Evolutionary conservation across 1,284 basidiomycete species (phyloP).

Genomic region (Moniliophthora roreri): DNA sequence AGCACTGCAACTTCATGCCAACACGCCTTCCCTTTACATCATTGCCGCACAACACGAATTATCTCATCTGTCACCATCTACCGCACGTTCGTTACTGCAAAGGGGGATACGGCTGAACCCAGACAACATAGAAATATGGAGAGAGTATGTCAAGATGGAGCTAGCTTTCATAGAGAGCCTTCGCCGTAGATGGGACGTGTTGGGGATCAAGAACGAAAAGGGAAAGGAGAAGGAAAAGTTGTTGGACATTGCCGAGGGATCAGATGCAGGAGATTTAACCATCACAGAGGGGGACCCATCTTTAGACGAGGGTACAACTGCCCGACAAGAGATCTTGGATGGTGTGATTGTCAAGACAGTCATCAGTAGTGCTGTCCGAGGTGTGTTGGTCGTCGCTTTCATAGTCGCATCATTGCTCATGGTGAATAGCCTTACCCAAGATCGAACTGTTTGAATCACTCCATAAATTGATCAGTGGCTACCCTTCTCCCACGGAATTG

Average conservation of each 20-base stretch:
- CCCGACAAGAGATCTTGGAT: slow-evolving; percentile 61
- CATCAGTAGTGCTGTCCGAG: slow-evolving; percentile 63
- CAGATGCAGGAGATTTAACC: slow-evolving; percentile 20
- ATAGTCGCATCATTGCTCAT: background rate
- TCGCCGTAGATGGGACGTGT: slow-evolving; percentile 77
- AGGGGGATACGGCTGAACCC: slow-evolving; percentile 81
- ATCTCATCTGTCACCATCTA: slow-evolving; percentile 72
- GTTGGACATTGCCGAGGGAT: slow-evolving; percentile 15
- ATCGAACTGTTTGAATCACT: slow-evolving; percentile 59
- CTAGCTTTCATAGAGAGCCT: slow-evolving; percentile 86
- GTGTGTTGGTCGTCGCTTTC: slow-evolving; percentile 35
- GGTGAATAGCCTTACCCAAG: slow-evolving; percentile 51
- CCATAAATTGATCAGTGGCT: slow-evolving; percentile 50
- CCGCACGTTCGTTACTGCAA: slow-evolving; percentile 83
- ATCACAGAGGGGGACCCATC: slow-evolving; percentile 21
- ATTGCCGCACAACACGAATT: slow-evolving; percentile 87
- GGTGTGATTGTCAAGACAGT: slow-evolving; percentile 74
- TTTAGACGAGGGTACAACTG: slow-evolving; percentile 44
- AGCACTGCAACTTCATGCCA: slow-evolving; percentile 86
- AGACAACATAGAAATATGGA: slow-evolving; percentile 76
- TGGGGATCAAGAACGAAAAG: slow-evolving; percentile 52
- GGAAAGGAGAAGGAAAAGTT: slow-evolving; percentile 22
- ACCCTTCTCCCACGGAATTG: slow-evolving; percentile 51
- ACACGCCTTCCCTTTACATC: slow-evolving; percentile 79
- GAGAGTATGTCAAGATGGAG: slow-evolving; percentile 90